These are phyloP conservation scores for Marsdenia floribunda DNA, from an alignment of 257 asterid genomes.

Conservation along the genomic window DNA sequence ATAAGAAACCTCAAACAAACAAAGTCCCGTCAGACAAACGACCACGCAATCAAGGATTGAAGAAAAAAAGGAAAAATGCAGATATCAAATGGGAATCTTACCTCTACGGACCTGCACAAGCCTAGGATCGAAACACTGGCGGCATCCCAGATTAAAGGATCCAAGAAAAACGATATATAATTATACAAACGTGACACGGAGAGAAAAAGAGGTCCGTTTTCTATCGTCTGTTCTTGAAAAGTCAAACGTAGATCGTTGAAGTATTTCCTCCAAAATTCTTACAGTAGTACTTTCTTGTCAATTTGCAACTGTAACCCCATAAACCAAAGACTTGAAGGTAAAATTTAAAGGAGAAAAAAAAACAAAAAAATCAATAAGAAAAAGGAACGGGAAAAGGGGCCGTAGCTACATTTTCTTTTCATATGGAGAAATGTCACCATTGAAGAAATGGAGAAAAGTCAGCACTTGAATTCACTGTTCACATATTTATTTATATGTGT, in stretches of 20 bases:
- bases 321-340: neutral
- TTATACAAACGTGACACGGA: neutral
- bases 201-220: neutral
- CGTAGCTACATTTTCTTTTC: neutral
- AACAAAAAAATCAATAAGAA: neutral
- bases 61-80: neutral
- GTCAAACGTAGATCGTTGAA: conserved; percentile 7
- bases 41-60: neutral
- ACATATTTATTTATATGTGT: no score
- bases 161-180: conserved; percentile 4
- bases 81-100: neutral
- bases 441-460: neutral
- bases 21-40: neutral
- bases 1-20: neutral
- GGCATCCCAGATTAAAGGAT: neutral
- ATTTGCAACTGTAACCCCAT: neutral
- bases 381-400: neutral
- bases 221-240: neutral
- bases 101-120: neutral
- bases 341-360: neutral
- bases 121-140: neutral
- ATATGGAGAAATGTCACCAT: neutral
- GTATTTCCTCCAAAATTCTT: neutral
- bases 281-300: neutral
- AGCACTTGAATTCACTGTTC: neutral